Conservation (phyloP, 768 basidiomycete genomes). For the Flagelloscypha sp. region DNA sequence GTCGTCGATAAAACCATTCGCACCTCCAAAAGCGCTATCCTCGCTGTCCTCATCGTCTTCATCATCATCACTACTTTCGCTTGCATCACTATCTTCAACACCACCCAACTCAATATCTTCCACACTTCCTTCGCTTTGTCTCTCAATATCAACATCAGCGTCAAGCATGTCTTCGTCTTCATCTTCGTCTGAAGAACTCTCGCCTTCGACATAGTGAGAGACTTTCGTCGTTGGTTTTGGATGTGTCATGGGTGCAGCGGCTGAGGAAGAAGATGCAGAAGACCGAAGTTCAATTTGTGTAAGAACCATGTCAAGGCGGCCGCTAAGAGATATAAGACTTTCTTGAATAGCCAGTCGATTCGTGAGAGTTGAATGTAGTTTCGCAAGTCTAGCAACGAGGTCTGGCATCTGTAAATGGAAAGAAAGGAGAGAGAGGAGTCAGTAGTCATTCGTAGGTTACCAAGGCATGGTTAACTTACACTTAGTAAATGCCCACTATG, state of each 20-base stretch:
- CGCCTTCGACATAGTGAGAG: slow-evolving; percentile 69
- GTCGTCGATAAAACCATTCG: slow-evolving; percentile 53
- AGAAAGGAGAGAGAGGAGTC: slow-evolving; percentile 10
- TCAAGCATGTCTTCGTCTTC: slow-evolving; percentile 44
- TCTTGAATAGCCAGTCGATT: slow-evolving; percentile 77
- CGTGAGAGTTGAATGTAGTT: slow-evolving; percentile 74
- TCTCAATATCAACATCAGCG: slow-evolving; percentile 54
- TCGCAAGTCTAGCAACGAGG: slow-evolving; percentile 78
- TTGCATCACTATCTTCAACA: slow-evolving; percentile 33
- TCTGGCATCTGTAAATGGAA: slow-evolving; percentile 76
- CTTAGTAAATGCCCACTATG: slow-evolving; percentile 94
- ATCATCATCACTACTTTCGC: slow-evolving; percentile 33
- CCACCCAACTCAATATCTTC: slow-evolving; percentile 74
- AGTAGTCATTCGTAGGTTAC: slow-evolving; percentile 1
- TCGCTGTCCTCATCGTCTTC: slow-evolving; percentile 33
- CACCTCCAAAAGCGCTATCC: slow-evolving; percentile 26
- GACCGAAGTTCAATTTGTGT: slow-evolving; percentile 89
- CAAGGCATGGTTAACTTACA: slow-evolving; percentile 37
- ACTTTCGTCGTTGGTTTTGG: slow-evolving; percentile 28
- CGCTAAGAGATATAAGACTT: slow-evolving; percentile 76
- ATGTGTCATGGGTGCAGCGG: slow-evolving; percentile 31
- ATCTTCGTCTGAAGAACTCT: slow-evolving; percentile 64
- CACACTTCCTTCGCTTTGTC: slow-evolving; percentile 62
- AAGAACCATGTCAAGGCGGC: slow-evolving; percentile 87
- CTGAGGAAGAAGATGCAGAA: slow-evolving; percentile 55